Evolutionary conservation across 2,329 filamentous ascomycete genomes (phyloP), one percentile per base, ranked within the genome.

Genomic region (Hirsutella thompsonii): DNA sequence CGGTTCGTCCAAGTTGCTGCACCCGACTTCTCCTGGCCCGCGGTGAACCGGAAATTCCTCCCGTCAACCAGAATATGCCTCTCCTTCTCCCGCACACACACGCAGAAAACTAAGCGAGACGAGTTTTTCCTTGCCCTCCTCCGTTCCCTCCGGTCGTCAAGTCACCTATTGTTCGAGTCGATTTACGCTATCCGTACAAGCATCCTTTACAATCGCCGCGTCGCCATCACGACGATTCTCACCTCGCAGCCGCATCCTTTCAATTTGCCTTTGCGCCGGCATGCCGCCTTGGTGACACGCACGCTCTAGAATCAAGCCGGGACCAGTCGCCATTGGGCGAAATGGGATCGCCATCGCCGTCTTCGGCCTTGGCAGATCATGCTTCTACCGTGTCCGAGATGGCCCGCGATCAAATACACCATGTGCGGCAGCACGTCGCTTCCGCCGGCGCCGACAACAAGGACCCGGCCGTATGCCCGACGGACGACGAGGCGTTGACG

Each of bases 361-460:
- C 67, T 57, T 64, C 68, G 53, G 61, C 70, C 52, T 61, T 70
- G 52, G 59, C 69, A 55, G 69, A 70, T 57, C 63, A 81, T 77
- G 72, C 67, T 18, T 13, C 42, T 60, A 64, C 74, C 55, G 67
- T 74, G 67, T 65, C 76, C 57, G 70, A 70, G 51, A 60, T 67
- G 53, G 59, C 66, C 54, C 60, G 53, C 48, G 55, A 57, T 41
- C 51, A 51, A 34, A 44, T 54, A 18, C 56, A 53, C 29, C 57
- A 52, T 36, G 45, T 55, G 14, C 55, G 53, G 33, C 57, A 53
- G 38, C 55, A 55, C 46, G 47, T 47, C 21, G 42, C 44, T 16
- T 16, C 30, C 6, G 10, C 30, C 30, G 30, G 10, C 13, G 30
- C 30, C 4, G 51, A 43, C 39, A 47, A 44, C 36, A 62, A 55